phyloP scores from a whole-genome alignment of 2,329 filamentous ascomycete species.

The Leptographium wingfieldii region DNA sequence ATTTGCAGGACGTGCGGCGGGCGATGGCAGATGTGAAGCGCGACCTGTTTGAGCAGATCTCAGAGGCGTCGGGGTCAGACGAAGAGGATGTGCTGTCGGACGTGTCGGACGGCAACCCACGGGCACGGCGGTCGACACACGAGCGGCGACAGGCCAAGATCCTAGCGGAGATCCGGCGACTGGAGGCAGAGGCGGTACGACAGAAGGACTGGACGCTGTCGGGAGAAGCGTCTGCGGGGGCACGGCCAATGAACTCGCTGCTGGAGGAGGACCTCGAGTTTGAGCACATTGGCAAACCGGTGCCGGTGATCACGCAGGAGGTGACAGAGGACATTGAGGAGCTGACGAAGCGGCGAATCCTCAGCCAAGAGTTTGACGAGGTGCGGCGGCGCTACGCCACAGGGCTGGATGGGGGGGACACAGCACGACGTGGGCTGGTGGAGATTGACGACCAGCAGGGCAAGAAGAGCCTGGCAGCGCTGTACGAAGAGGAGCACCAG shows the following conservation, averaged over 20 bases:
- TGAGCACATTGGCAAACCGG: slow-evolving; percentile 86
- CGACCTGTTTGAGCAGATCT: slow-evolving; percentile 76
- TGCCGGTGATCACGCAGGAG: slow-evolving; percentile 86
- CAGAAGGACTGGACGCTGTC: slow-evolving; percentile 85
- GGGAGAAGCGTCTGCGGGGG: slow-evolving; percentile 72
- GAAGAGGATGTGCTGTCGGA: slow-evolving; percentile 39
- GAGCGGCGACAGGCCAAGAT: slow-evolving; percentile 79
- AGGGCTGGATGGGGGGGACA: slow-evolving; percentile 35
- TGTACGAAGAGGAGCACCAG: slow-evolving; percentile 89
- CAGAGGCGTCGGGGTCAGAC: slow-evolving; percentile 47
- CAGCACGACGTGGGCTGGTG: slow-evolving; percentile 55
- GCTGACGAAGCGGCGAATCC: slow-evolving; percentile 84
- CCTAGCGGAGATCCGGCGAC: slow-evolving; percentile 76
- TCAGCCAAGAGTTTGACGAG: slow-evolving; percentile 86
- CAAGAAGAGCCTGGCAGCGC: slow-evolving; percentile 76
- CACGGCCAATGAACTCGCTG: slow-evolving; percentile 80
- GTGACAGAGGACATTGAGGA: slow-evolving; percentile 84
- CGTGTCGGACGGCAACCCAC: slow-evolving; percentile 53
- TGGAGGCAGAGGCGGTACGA: slow-evolving; percentile 79
- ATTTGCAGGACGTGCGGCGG: slow-evolving; percentile 59
- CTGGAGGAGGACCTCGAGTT: slow-evolving; percentile 94
- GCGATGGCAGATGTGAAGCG: slow-evolving; percentile 74
- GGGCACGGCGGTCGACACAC: slow-evolving; percentile 68
- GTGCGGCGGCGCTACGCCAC: slow-evolving; percentile 63
- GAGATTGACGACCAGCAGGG: slow-evolving; percentile 79